A percentile compares a stretch with the other conserved stretches of the same genome.
phyloP scores from a whole-genome alignment of 257 asterid genomes.

The Scutellaria galericulata region DNA sequence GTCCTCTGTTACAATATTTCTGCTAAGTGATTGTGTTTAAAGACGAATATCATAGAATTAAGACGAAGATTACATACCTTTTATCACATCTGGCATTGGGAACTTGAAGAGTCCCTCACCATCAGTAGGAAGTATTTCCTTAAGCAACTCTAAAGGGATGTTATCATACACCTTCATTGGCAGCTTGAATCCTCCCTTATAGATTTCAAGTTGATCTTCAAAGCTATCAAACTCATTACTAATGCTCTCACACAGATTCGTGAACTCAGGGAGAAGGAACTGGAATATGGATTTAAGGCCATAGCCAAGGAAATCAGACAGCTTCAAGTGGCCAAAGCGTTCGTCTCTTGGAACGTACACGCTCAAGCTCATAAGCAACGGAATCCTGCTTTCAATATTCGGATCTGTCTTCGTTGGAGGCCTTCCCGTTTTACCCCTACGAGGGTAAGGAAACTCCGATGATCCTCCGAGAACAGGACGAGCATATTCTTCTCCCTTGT shows the following conservation, averaged over 20 bases:
- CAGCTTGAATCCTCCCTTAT: slow-evolving; percentile 55
- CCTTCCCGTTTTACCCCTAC: slow-evolving; percentile 79
- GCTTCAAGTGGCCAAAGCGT: slow-evolving; percentile 63
- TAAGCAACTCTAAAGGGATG: slow-evolving; percentile 55
- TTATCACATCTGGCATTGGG: slow-evolving; percentile 64
- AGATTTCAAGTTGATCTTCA: slow-evolving; percentile 46
- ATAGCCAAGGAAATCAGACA: slow-evolving; percentile 60
- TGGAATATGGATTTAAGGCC: slow-evolving; percentile 60
- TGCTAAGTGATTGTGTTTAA: background rate
- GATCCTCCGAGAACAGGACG: slow-evolving; percentile 55
- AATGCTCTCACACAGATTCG: slow-evolving; percentile 48
- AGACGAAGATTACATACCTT: slow-evolving; percentile 40
- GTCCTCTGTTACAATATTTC: slow-evolving; percentile 43
- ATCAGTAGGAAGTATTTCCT: slow-evolving; percentile 51
- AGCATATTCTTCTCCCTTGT: slow-evolving; percentile 39
- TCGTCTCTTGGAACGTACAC: slow-evolving; percentile 79
- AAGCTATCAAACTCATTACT: slow-evolving; percentile 60
- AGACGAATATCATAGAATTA: background rate
- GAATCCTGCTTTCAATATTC: slow-evolving; percentile 54
- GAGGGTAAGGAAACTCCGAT: slow-evolving; percentile 57
- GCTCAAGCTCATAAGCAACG: slow-evolving; percentile 48
- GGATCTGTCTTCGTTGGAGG: slow-evolving; percentile 65
- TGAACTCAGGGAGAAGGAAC: slow-evolving; percentile 59
- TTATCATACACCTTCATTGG: slow-evolving; percentile 42
- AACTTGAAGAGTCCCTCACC: slow-evolving; percentile 56